Conservation (phyloP, 345 rosid genomes). For the Murraya paniculata region DNA sequence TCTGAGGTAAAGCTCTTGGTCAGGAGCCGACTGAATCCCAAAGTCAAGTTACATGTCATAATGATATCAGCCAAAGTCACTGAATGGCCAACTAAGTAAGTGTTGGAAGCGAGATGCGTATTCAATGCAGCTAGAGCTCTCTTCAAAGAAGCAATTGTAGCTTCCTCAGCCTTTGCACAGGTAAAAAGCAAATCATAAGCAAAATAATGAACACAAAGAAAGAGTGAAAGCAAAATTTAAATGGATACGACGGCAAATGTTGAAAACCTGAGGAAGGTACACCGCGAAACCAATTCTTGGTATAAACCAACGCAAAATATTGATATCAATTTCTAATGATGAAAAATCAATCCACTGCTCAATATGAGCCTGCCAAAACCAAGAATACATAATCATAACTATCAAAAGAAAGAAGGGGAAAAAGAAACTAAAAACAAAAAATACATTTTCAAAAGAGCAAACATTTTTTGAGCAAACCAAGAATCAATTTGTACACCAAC, state of each 20-base stretch:
- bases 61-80: slow-evolving; percentile 84
- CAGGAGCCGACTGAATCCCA: slow-evolving; percentile 59
- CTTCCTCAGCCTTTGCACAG: slow-evolving; percentile 45
- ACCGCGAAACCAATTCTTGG: slow-evolving; percentile 57
- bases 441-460: not conserved
- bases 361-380: slow-evolving; percentile 53
- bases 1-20: slow-evolving; percentile 82
- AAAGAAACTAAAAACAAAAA: not conserved
- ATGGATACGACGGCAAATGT: not conserved
- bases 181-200: not conserved
- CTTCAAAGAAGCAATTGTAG: slow-evolving; percentile 59
- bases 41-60: slow-evolving; percentile 62
- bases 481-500: not conserved
- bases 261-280: slow-evolving; percentile 59
- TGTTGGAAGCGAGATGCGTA: slow-evolving; percentile 67
- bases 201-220: not conserved
- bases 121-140: slow-evolving; percentile 79
- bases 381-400: not conserved
- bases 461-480: not conserved
- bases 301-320: slow-evolving; percentile 9
- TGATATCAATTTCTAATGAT: slow-evolving; percentile 69
- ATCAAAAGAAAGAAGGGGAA: not conserved
- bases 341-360: slow-evolving; percentile 98
- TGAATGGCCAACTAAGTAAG: slow-evolving; percentile 86
- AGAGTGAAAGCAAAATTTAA: not conserved